A percentile compares a stretch with the other conserved stretches of the same genome.
phyloP scores from a whole-genome alignment of 2,329 filamentous ascomycete genomes.

The Lecanosticta acicola region DNA sequence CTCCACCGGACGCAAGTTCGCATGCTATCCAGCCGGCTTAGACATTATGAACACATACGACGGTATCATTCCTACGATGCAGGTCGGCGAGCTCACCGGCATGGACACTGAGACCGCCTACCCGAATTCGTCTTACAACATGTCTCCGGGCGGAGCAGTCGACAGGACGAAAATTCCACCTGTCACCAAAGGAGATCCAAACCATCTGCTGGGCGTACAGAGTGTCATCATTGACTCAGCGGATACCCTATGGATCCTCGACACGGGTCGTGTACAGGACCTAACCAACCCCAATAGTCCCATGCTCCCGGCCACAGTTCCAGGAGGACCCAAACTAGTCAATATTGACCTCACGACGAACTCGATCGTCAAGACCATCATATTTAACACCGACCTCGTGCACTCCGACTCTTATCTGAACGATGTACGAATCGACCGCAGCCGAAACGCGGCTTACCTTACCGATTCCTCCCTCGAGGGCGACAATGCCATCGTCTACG shows the following conservation, averaged over 20 bases:
- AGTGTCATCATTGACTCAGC: slow-evolving; percentile 44
- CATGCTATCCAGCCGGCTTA: slow-evolving; percentile 40
- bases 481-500: slow-evolving; percentile 43
- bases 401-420: slow-evolving; percentile 46
- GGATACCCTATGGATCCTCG: slow-evolving; percentile 47
- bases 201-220: slow-evolving; percentile 46
- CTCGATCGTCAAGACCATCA: slow-evolving; percentile 42
- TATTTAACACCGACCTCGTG: slow-evolving; percentile 42
- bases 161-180: slow-evolving; percentile 42
- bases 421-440: slow-evolving; percentile 47
- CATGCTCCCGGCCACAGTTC: slow-evolving; percentile 35
- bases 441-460: slow-evolving; percentile 42
- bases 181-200: slow-evolving; percentile 35
- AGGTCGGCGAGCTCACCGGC: slow-evolving; percentile 40
- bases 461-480: slow-evolving; percentile 45
- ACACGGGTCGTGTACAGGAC: slow-evolving; percentile 41
- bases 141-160: slow-evolving; percentile 42
- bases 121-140: slow-evolving; percentile 39
- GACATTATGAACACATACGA: slow-evolving; percentile 34
- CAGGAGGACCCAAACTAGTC: slow-evolving; percentile 45
- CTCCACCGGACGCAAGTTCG: slow-evolving; percentile 43
- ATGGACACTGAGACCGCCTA: slow-evolving; percentile 39
- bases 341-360: slow-evolving; percentile 41
- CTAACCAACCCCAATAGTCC: slow-evolving; percentile 34
- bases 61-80: slow-evolving; percentile 36